Conservation (phyloP, 805 yeast genomes). For the Metschnikowia lunata region DNA sequence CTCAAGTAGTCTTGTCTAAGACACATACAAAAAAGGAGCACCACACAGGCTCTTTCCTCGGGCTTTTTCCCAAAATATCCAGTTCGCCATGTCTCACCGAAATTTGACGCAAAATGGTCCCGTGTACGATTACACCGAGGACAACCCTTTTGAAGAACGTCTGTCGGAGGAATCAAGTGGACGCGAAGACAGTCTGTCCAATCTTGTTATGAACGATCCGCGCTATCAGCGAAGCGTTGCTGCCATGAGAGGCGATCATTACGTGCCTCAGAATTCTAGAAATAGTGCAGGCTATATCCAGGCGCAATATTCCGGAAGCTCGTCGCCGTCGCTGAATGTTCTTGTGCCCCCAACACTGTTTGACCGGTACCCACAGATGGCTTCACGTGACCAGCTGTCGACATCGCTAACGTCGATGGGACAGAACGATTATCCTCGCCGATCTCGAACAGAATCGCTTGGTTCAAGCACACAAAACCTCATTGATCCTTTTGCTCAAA, state of each 20-base stretch:
- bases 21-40: not conserved
- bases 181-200: slow-evolving; percentile 4
- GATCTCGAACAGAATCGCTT: slow-evolving; percentile 8
- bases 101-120: slow-evolving; percentile 15
- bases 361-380: slow-evolving; percentile 18
- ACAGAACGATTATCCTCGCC: not conserved
- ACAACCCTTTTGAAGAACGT: slow-evolving; percentile 10
- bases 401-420: slow-evolving; percentile 10
- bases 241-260: not conserved
- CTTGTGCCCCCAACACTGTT: slow-evolving; percentile 15
- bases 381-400: slow-evolving; percentile 14
- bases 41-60: not conserved
- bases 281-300: not conserved
- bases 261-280: not conserved
- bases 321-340: slow-evolving; percentile 4
- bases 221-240: not conserved
- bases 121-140: not conserved
- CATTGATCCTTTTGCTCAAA: slow-evolving; percentile 12
- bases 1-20: not conserved
- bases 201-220: not conserved
- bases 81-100: slow-evolving; percentile 12
- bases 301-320: slow-evolving; percentile 1
- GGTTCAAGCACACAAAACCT: slow-evolving; percentile 7
- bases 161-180: slow-evolving; percentile 10
- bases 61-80: not conserved